Conservation (phyloP, 23 red algal genomes). For the Chondrus crispus region DNA sequence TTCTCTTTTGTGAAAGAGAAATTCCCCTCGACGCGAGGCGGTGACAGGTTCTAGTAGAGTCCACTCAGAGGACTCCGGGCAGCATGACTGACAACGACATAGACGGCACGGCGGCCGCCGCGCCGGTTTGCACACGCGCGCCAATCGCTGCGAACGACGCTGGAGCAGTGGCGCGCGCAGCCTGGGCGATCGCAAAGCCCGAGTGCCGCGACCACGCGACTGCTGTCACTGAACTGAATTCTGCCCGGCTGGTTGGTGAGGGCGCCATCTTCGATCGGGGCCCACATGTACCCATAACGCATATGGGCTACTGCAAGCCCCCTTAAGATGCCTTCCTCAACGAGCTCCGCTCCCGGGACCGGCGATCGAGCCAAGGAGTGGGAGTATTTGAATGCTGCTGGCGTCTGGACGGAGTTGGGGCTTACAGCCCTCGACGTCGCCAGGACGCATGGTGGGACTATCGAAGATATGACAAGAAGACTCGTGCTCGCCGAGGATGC, state of each 20-base stretch:
- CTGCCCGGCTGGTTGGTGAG: background rate
- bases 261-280: background rate
- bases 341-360: constrained; percentile 13
- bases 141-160: too few species aligned
- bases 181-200: background rate
- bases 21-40: too few species aligned
- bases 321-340: constrained; percentile 25
- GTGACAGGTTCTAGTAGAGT: too few species aligned
- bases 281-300: constrained; percentile 5
- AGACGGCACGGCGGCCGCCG: too few species aligned
- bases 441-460: background rate
- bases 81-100: too few species aligned
- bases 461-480: background rate
- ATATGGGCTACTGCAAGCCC: constrained; percentile 14
- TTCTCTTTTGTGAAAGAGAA: too few species aligned
- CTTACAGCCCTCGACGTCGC: background rate
- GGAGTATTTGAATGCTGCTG: constrained; percentile 39
- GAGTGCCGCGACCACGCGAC: background rate
- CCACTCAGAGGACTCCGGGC: too few species aligned
- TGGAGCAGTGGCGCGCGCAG: too few species aligned
- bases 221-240: constrained; percentile 2
- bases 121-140: too few species aligned
- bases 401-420: constrained; percentile 26
- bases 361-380: constrained; percentile 16
- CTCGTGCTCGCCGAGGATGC: background rate